Evolutionary conservation across 371 early-diverging fungal species (phyloP).

Genomic region (Circinella umbellata): DNA sequence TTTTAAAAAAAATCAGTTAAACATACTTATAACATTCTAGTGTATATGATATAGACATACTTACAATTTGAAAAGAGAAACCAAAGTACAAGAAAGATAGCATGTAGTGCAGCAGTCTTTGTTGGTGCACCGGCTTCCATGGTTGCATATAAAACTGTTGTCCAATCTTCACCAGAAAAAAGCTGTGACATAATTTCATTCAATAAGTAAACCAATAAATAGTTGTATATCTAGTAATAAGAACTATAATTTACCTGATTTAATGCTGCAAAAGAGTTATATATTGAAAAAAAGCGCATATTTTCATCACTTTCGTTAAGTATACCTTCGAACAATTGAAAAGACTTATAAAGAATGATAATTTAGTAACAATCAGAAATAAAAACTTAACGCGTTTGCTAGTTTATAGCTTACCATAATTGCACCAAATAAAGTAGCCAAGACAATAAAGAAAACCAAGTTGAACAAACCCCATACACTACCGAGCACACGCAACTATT

Average conservation of each 20-base stretch:
- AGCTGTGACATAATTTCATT: constrained; percentile 34
- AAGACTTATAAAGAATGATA: constrained; percentile 28
- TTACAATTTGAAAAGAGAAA: constrained; percentile 73
- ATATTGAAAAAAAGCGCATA: constrained; percentile 67
- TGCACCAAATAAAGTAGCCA: constrained; percentile 58
- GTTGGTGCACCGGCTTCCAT: constrained; percentile 51
- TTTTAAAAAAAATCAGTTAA: background rate
- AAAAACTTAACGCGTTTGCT: background rate
- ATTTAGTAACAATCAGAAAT: background rate
- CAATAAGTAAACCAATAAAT: background rate
- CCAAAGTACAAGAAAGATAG: constrained; percentile 63
- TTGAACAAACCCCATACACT: constrained; percentile 65
- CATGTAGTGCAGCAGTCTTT: constrained; percentile 50
- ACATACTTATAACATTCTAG: too few species aligned
- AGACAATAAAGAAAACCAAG: constrained; percentile 65
- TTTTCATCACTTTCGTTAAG: constrained; percentile 49
- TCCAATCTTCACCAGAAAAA: constrained; percentile 77
- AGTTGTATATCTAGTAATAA: background rate
- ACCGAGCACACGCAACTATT: constrained; percentile 60
- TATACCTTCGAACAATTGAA: constrained; percentile 53
- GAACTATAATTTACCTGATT: constrained; percentile 52
- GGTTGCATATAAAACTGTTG: constrained; percentile 59
- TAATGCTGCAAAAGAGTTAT: constrained; percentile 63
- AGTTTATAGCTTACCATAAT: constrained; percentile 53
- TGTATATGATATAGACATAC: constrained; percentile 8